Evolutionary conservation across 257 asterid species (phyloP).

Genomic region (Thymus mandschuricus): DNA sequence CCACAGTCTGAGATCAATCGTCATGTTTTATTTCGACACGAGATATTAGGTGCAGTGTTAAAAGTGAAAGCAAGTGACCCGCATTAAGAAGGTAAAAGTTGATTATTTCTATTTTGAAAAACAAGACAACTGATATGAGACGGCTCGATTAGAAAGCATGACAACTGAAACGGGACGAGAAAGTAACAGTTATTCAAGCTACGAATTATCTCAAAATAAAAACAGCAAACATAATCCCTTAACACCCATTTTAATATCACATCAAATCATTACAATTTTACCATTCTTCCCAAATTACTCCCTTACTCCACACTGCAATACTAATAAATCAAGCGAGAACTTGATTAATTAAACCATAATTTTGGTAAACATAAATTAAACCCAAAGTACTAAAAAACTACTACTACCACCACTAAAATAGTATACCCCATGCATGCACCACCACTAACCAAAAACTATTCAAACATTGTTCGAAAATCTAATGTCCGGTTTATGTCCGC

Average conservation of each 20-base stretch:
- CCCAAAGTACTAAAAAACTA: conserved; percentile 13
- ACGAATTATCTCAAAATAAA: too few species aligned
- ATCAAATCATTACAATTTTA: conserved; percentile 25
- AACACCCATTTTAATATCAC: background rate
- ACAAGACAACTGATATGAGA: too few species aligned
- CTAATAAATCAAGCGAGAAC: background rate
- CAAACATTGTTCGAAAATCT: conserved; percentile 56
- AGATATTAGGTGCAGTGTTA: too few species aligned
- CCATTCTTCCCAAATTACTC: conserved; percentile 19
- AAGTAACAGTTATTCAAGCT: too few species aligned
- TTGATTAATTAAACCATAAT: conserved; percentile 12
- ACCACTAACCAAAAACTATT: conserved; percentile 3
- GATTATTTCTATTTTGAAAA: too few species aligned
- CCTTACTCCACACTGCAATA: conserved; percentile 4
- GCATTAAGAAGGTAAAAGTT: too few species aligned
- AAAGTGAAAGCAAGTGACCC: too few species aligned
- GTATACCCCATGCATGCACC: conserved; percentile 30
- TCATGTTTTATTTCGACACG: too few species aligned
- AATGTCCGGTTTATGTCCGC: conserved; percentile 51
- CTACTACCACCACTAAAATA: conserved; percentile 5
- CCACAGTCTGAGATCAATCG: too few species aligned
- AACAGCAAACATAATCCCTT: background rate
- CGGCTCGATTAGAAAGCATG: too few species aligned
- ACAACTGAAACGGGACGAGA: too few species aligned
- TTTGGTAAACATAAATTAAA: conserved; percentile 6